These are phyloP conservation scores for Fusarium piperis DNA, from an alignment of 2,329 filamentous ascomycete genomes.

Conservation along the genomic window DNA sequence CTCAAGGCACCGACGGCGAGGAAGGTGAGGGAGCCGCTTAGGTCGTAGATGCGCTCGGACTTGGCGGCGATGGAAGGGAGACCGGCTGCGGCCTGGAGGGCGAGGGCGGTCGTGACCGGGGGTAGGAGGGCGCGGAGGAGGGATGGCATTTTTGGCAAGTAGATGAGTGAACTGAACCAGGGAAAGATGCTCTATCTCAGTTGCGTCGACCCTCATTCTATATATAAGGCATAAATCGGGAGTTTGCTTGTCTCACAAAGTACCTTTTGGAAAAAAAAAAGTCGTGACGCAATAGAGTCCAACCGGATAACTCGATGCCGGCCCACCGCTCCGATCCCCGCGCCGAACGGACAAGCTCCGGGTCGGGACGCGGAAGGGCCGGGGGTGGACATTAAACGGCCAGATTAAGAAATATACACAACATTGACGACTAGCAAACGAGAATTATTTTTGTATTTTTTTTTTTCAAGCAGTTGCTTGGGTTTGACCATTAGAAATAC, in stretches of 20 bases:
- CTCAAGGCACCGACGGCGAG: conserved; percentile 70
- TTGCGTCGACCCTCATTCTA: too few relatives aligned
- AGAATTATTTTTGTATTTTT: not conserved
- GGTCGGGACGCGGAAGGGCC: conserved; percentile 14
- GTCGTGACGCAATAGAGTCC: conserved; percentile 12
- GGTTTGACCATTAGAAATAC: not conserved
- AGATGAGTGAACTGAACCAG: not conserved
- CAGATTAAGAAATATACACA: not conserved
- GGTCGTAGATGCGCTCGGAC: conserved; percentile 74
- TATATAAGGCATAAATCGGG: not conserved
- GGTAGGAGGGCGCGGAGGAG: conserved; percentile 63
- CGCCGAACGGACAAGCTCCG: conserved; percentile 9
- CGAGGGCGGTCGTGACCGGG: conserved; percentile 69
- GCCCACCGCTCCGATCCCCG: conserved; percentile 10
- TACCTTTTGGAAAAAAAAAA: not conserved
- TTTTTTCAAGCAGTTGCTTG: not conserved
- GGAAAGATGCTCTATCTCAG: too few relatives aligned
- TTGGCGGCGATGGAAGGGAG: conserved; percentile 68
- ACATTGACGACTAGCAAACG: not conserved
- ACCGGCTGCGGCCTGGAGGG: conserved; percentile 69
- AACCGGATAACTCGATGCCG: not conserved
- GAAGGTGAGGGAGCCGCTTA: conserved; percentile 73
- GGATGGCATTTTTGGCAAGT: conserved; percentile 41
- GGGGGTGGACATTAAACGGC: not conserved
- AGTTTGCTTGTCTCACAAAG: not conserved